phyloP scores from a whole-genome alignment of 2,329 filamentous ascomycete genomes.

The Hymenoscyphus scutula region DNA sequence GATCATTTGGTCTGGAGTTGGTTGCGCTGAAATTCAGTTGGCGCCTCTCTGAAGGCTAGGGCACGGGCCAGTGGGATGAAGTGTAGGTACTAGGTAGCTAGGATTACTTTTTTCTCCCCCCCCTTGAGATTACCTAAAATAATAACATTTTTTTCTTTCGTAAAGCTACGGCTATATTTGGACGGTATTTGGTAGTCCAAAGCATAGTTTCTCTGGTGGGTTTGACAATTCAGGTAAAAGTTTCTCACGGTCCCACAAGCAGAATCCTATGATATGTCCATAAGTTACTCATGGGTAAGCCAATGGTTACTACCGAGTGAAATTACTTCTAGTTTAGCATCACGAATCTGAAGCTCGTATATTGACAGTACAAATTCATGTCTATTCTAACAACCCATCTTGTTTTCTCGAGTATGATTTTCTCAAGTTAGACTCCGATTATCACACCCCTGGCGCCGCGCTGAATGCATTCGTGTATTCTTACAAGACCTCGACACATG shows the following conservation, averaged over 20 bases:
- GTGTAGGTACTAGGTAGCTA: too few species aligned
- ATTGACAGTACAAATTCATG: not conserved
- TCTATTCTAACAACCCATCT: not conserved
- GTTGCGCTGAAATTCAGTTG: not conserved
- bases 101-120: too few species aligned
- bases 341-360: not conserved
- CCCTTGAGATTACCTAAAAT: too few species aligned
- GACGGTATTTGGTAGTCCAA: too few species aligned
- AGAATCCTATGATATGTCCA: not conserved
- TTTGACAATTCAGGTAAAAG: too few species aligned
- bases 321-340: not conserved
- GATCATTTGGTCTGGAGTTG: conserved; percentile 19
- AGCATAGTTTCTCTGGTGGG: too few species aligned
- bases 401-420: not conserved
- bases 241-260: not conserved
- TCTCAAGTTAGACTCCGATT: not conserved
- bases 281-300: not conserved
- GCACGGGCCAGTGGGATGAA: too few species aligned
- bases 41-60: too few species aligned
- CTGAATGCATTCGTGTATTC: conserved; percentile 12
- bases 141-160: too few species aligned
- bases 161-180: too few species aligned
- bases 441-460: conserved; percentile 14
- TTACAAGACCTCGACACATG: not conserved
- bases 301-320: not conserved